These are phyloP conservation scores for Epichloe gansuensis DNA, from an alignment of 2,329 filamentous ascomycete genomes.

Conservation along the genomic window DNA sequence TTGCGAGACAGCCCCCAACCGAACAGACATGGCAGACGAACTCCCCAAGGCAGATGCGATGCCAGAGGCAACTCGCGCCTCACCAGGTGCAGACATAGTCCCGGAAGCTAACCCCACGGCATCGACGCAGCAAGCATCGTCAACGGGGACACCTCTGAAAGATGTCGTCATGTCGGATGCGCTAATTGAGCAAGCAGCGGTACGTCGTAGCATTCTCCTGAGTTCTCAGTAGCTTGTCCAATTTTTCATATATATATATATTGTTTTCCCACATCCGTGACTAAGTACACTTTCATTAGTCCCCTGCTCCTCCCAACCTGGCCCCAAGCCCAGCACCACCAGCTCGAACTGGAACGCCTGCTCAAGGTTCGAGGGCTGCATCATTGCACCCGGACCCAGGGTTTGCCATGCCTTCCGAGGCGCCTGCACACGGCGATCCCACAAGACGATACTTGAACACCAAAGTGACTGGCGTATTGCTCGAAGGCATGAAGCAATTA, in stretches of 20 bases:
- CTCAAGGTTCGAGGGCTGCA: conserved; percentile 39
- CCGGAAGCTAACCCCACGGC: conserved; percentile 10
- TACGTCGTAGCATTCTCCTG: conserved; percentile 13
- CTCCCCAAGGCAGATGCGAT: conserved; percentile 10
- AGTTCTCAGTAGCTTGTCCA: neutral
- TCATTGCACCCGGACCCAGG: conserved; percentile 44
- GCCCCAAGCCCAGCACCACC: conserved; percentile 31
- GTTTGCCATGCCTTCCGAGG: conserved; percentile 45
- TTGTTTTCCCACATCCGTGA: neutral
- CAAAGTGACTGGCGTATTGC: conserved; percentile 53
- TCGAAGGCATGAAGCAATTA: conserved; percentile 65
- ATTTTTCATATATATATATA: no score
- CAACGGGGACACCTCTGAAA: conserved; percentile 16
- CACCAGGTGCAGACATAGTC: conserved; percentile 12
- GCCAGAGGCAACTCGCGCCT: conserved; percentile 11
- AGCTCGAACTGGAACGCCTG: conserved; percentile 37
- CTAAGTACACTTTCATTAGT: conserved; percentile 10
- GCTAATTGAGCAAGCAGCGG: conserved; percentile 27
- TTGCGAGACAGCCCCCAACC: neutral
- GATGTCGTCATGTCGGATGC: conserved; percentile 34
- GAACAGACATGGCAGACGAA: conserved; percentile 20
- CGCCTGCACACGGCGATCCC: conserved; percentile 53
- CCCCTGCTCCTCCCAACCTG: conserved; percentile 25
- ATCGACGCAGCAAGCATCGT: conserved; percentile 1
- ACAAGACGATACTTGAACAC: conserved; percentile 60